phyloP scores from a whole-genome alignment of 129 eudicot genomes.

The Tagetes erecta region DNA sequence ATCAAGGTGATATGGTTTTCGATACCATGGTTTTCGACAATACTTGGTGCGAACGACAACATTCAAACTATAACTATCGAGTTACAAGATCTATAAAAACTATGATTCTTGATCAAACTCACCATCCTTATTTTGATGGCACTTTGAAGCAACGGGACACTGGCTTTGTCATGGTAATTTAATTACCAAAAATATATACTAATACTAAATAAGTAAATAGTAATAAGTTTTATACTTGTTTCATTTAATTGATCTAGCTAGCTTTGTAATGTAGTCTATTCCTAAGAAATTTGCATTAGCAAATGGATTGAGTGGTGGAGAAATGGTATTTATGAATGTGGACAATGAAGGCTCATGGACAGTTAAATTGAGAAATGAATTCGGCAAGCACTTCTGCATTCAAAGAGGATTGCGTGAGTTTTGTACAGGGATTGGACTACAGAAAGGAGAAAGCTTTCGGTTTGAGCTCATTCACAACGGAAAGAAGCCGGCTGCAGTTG shows the following conservation, averaged over 20 bases:
- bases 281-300: constrained; percentile 17
- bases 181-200: neutral
- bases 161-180: neutral
- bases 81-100: neutral
- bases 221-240: no score
- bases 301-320: constrained; percentile 10
- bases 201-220: no score
- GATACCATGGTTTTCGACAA: constrained; percentile 28
- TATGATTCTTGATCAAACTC: neutral
- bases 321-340: constrained; percentile 4
- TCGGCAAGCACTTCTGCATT: neutral
- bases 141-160: neutral
- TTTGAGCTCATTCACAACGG: constrained; percentile 21
- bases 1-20: constrained; percentile 26
- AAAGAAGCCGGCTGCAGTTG: constrained; percentile 16
- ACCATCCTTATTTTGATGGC: constrained; percentile 15
- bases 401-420: neutral
- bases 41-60: constrained; percentile 23
- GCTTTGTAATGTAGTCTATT: neutral
- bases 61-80: neutral
- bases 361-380: neutral
- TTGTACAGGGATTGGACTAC: neutral
- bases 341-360: constrained; percentile 11
- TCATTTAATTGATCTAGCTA: neutral
- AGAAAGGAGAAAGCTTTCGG: constrained; percentile 3